phyloP scores from a whole-genome alignment of 257 asterid genomes.

The Forsythia suspensa region DNA sequence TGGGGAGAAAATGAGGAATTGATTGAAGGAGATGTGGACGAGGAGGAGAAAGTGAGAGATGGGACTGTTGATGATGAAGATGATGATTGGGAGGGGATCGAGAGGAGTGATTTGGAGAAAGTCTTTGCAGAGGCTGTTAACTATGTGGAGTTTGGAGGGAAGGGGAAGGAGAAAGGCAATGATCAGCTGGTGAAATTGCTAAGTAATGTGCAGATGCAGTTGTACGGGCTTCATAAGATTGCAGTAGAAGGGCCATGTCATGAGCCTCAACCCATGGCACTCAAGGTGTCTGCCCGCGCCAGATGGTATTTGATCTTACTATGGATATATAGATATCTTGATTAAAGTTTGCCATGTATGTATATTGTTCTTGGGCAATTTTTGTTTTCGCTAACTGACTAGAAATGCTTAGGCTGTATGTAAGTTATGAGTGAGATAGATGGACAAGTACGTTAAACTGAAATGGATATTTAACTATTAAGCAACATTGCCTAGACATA shows the following conservation, averaged over 20 bases:
- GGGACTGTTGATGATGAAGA: conserved; percentile 26
- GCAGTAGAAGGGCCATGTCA: conserved; percentile 89
- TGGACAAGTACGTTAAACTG: background rate
- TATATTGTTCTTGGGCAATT: background rate
- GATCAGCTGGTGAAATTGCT: conserved; percentile 40
- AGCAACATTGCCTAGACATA: too few species aligned
- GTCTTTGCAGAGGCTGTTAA: conserved; percentile 74
- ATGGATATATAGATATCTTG: background rate
- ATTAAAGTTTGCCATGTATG: background rate
- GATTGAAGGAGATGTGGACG: conserved; percentile 20
- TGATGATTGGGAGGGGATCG: conserved; percentile 93
- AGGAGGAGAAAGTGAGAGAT: conserved; percentile 9
- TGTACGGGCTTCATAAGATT: conserved; percentile 77
- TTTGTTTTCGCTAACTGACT: background rate
- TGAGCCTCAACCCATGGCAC: conserved; percentile 81
- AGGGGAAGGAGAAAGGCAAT: conserved; percentile 31
- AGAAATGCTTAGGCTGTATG: background rate
- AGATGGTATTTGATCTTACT: conserved; percentile 64
- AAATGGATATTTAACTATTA: too few species aligned
- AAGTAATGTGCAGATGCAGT: conserved; percentile 56
- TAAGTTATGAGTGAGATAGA: conserved; percentile 4
- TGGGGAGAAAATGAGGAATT: conserved; percentile 16
- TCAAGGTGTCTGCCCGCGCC: conserved; percentile 71
- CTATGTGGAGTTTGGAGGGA: conserved; percentile 55
- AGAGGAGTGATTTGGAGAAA: conserved; percentile 86